Evolutionary conservation across 163 green algal genomes (phyloP).

Genomic region (Coccomyxa subellipsoidea): DNA sequence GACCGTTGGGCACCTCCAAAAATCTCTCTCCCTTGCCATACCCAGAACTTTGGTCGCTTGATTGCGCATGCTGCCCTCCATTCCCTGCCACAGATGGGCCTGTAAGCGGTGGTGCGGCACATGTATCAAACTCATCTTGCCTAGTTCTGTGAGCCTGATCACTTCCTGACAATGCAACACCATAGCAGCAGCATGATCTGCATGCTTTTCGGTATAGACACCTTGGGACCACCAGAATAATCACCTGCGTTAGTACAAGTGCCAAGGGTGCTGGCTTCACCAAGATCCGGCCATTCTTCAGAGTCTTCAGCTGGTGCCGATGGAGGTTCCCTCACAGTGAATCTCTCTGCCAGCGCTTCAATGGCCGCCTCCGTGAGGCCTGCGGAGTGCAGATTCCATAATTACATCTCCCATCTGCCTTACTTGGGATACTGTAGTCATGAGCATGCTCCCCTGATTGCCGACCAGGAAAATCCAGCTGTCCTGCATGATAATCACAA

Average conservation of each 20-base stretch:
- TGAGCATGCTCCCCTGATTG: too few relatives aligned
- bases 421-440: too few relatives aligned
- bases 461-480: too few relatives aligned
- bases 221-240: too few relatives aligned
- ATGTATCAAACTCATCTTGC: too few relatives aligned
- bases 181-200: too few relatives aligned
- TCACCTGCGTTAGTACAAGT: neutral
- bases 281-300: constrained; percentile 14
- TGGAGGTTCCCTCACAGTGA: neutral
- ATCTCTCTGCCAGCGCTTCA: constrained; percentile 3
- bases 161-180: too few relatives aligned
- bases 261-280: neutral
- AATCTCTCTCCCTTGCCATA: neutral
- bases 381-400: constrained; percentile 2
- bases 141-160: too few relatives aligned
- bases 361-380: constrained; percentile 18
- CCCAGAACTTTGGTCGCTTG: neutral
- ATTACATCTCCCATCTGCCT: too few relatives aligned
- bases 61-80: neutral
- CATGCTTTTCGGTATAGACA: too few relatives aligned
- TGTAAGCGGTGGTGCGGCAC: too few relatives aligned
- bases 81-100: neutral
- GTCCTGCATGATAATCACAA: too few relatives aligned
- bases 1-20: neutral
- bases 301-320: neutral